phyloP scores from a whole-genome alignment of 352 stramenopile genomes.

The Pseudoperonospora humuli region DNA sequence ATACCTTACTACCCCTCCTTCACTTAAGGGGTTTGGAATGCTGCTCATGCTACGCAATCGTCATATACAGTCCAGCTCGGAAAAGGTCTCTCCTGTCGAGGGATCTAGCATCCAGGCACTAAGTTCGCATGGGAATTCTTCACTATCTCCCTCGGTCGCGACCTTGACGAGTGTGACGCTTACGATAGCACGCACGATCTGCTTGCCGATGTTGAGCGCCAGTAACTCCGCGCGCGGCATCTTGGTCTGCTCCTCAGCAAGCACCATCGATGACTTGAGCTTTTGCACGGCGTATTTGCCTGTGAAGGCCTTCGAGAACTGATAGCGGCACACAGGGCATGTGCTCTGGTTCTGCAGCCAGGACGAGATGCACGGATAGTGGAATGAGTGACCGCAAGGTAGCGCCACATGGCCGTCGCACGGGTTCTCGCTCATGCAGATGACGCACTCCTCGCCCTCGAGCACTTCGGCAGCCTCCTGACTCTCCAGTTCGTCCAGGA shows the following conservation, averaged over 20 bases:
- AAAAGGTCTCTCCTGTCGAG: slow-evolving; percentile 29
- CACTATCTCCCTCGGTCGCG: slow-evolving; percentile 30
- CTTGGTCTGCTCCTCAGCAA: slow-evolving; percentile 35
- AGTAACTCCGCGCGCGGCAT: slow-evolving; percentile 36
- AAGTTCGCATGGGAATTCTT: slow-evolving; percentile 59
- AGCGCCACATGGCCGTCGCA: slow-evolving; percentile 44
- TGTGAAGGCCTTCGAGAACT: slow-evolving; percentile 72
- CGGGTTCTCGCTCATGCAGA: slow-evolving; percentile 87
- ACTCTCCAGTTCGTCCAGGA: slow-evolving; percentile 41
- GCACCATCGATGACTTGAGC: slow-evolving; percentile 53
- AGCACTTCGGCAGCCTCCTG: slow-evolving; percentile 23
- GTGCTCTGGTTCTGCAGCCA: slow-evolving; percentile 88
- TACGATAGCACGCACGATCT: slow-evolving; percentile 47
- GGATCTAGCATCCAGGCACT: slow-evolving; percentile 42
- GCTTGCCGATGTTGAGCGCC: slow-evolving; percentile 37
- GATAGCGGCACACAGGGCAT: slow-evolving; percentile 91
- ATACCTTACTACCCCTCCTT: slow-evolving; percentile 31
- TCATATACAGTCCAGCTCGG: slow-evolving; percentile 38
- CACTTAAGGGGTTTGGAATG: slow-evolving; percentile 8
- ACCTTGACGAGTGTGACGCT: slow-evolving; percentile 56
- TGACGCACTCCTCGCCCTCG: slow-evolving; percentile 61
- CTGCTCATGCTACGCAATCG: not conserved
- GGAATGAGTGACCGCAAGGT: slow-evolving; percentile 89
- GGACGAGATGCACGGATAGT: slow-evolving; percentile 86
- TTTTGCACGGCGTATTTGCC: slow-evolving; percentile 63